phyloP scores from a whole-genome alignment of 2,329 filamentous ascomycete genomes.

The Fulvia fulva region DNA sequence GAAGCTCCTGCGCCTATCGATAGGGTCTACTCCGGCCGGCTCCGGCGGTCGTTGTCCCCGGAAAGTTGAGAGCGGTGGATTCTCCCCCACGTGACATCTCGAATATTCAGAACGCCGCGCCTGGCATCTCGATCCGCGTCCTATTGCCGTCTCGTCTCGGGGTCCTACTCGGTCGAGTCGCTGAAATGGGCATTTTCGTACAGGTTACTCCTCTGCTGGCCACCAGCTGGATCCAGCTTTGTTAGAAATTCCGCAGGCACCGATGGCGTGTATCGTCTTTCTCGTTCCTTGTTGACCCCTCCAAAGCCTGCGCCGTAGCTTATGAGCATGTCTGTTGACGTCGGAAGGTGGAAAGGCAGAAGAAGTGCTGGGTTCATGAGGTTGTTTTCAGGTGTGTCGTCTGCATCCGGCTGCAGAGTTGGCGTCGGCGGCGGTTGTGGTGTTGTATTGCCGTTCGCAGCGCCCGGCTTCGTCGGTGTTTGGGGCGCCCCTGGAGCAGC shows the following conservation, averaged over 20 bases:
- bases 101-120: not conserved
- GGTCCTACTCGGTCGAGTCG: constrained; percentile 8
- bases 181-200: constrained; percentile 30
- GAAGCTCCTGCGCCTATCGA: not conserved
- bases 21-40: not conserved
- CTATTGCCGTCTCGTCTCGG: not conserved
- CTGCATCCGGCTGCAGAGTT: constrained; percentile 47
- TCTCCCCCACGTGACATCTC: not conserved
- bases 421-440: constrained; percentile 24
- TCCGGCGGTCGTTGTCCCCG: not conserved
- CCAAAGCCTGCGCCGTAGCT: constrained; percentile 94
- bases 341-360: constrained; percentile 91
- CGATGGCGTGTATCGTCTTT: constrained; percentile 92
- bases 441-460: constrained; percentile 19
- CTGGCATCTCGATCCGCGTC: not conserved
- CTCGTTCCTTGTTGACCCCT: constrained; percentile 83
- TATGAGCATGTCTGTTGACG: constrained; percentile 94
- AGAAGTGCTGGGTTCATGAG: constrained; percentile 86
- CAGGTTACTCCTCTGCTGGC: constrained; percentile 30
- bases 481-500: constrained; percentile 8
- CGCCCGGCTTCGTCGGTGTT: constrained; percentile 14
- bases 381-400: constrained; percentile 67
- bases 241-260: constrained; percentile 90
- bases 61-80: too few relatives aligned
- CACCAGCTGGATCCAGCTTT: constrained; percentile 65